Evolutionary conservation across 2,329 filamentous ascomycete genomes (phyloP).

Genomic region (Fusarium subglutinans): DNA sequence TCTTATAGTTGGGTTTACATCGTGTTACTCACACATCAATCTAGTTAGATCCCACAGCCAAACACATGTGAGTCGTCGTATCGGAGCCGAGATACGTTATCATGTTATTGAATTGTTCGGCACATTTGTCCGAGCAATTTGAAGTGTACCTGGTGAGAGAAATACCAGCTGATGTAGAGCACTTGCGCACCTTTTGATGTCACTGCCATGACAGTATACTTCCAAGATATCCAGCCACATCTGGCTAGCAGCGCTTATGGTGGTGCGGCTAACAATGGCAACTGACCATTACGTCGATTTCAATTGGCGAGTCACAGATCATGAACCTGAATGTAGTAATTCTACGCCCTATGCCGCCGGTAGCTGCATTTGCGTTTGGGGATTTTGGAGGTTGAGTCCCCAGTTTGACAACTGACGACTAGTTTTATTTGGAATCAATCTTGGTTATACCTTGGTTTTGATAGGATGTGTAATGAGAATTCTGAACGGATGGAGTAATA

Average conservation of each 20-base stretch:
- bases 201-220: neutral
- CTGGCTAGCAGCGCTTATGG: neutral
- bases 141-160: neutral
- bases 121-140: neutral
- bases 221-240: neutral
- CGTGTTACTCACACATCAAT: neutral
- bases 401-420: neutral
- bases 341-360: neutral
- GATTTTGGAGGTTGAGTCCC: neutral
- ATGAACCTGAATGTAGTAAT: conserved; percentile 1
- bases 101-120: neutral
- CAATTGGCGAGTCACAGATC: conserved; percentile 33
- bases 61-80: neutral
- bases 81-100: conserved; percentile 8
- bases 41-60: neutral
- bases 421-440: neutral
- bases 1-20: conserved; percentile 5
- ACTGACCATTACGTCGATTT: conserved; percentile 32
- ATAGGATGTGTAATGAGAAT: neutral
- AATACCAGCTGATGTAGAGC: neutral
- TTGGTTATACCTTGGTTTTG: neutral
- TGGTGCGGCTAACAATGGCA: conserved; percentile 26
- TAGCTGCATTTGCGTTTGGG: neutral
- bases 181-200: neutral
- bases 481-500: neutral